A percentile compares a stretch with the other conserved stretches of the same genome.
Evolutionary conservation across 257 asterid genomes (phyloP).

Genomic region (Buddleja alternifolia): DNA sequence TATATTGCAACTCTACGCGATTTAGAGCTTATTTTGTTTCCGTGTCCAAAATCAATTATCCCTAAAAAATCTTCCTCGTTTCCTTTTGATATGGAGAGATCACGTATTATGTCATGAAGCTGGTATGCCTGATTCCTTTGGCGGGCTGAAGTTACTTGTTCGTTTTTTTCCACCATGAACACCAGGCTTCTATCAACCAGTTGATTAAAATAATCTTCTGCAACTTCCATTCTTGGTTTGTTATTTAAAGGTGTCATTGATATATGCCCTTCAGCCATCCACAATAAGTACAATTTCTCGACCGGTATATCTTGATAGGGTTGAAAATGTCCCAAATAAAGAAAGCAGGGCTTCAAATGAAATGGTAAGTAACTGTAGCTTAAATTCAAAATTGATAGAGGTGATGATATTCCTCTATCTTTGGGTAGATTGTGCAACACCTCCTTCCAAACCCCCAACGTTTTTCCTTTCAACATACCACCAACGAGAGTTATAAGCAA

Average conservation of each 20-base stretch:
- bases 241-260: neutral
- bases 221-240: neutral
- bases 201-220: neutral
- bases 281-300: constrained; percentile 15
- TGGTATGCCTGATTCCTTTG: too few species aligned
- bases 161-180: neutral
- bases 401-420: neutral
- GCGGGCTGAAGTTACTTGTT: too few species aligned
- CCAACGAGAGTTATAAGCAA: neutral
- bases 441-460: neutral
- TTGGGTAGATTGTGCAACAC: neutral
- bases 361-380: constrained; percentile 6
- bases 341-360: constrained; percentile 22
- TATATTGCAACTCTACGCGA: neutral
- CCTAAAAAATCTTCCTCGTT: neutral
- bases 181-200: constrained; percentile 19
- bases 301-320: neutral
- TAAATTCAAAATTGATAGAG: neutral
- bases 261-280: constrained; percentile 27
- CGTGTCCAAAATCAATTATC: neutral
- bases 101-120: constrained; percentile 3
- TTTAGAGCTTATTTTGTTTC: neutral
- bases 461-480: neutral
- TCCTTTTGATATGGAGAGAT: neutral
- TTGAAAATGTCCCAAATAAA: constrained; percentile 20